Conservation (phyloP, 1,139 yeast species). For the Eremothecium sinecaudum region DNA sequence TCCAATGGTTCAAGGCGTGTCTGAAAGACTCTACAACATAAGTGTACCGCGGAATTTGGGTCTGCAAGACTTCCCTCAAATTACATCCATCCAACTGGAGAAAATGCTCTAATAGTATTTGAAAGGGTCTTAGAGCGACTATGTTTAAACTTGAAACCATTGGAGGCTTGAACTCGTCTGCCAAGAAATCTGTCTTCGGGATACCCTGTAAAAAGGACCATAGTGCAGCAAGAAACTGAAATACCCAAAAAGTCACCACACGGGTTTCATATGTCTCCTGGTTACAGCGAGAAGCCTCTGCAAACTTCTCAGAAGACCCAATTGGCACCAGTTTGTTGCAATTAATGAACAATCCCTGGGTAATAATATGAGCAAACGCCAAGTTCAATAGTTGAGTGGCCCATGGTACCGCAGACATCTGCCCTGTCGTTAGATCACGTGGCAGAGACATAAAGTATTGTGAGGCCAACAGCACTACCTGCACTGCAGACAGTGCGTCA, state of each 20-base stretch:
- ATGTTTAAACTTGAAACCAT: conserved; percentile 13
- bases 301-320: conserved; percentile 7
- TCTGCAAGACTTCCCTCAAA: conserved; percentile 17
- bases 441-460: conserved; percentile 24
- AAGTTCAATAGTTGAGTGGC: conserved; percentile 20
- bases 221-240: conserved; percentile 26
- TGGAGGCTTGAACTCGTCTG: conserved; percentile 27
- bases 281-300: conserved; percentile 16
- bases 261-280: conserved; percentile 20
- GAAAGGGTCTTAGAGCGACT: conserved; percentile 20
- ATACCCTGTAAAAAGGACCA: conserved; percentile 25
- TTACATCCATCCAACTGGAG: conserved; percentile 23
- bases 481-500: conserved; percentile 16
- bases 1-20: conserved; percentile 17
- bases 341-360: conserved; percentile 23
- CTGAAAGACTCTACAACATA: conserved; percentile 21
- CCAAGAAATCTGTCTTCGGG: conserved; percentile 24
- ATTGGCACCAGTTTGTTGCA: conserved; percentile 19
- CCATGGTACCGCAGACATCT: conserved; percentile 7
- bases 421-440: conserved; percentile 4
- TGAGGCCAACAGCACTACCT: conserved; percentile 18
- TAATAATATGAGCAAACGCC: conserved; percentile 16
- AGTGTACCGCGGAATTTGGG: conserved; percentile 14
- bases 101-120: conserved; percentile 17
- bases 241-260: conserved; percentile 24